Evolutionary conservation across 805 yeast species (phyloP).

Genomic region (Candida ascalaphidarum): DNA sequence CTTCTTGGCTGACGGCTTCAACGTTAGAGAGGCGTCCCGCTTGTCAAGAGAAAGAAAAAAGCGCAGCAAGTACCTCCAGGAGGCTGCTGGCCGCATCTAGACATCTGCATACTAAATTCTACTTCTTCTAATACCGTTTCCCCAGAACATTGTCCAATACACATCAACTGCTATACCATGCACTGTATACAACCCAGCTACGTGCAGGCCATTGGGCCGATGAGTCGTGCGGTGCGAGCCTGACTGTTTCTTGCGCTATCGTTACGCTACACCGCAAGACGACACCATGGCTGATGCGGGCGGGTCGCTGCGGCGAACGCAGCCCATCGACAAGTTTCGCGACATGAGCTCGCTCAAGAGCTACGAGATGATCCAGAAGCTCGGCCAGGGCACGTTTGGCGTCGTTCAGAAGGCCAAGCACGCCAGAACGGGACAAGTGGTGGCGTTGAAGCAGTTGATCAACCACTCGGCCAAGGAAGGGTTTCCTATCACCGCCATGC

Average conservation of each 20-base stretch:
- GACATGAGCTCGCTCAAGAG: constrained; percentile 24
- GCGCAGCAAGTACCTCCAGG: constrained; percentile 2
- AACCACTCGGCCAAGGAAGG: constrained; percentile 71
- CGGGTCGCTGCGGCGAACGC: too few species aligned
- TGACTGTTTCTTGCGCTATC: too few species aligned
- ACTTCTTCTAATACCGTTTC: neutral
- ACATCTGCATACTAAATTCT: neutral
- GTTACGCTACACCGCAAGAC: too few species aligned
- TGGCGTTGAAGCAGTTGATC: constrained; percentile 84
- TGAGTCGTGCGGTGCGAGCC: too few species aligned
- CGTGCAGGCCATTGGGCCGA: too few species aligned
- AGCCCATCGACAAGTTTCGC: constrained; percentile 14
- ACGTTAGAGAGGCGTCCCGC: constrained; percentile 47
- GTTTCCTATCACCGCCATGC: constrained; percentile 89
- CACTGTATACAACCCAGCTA: neutral
- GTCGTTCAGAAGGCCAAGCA: constrained; percentile 76
- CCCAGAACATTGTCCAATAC: neutral
- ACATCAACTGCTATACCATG: neutral
- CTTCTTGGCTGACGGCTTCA: constrained; percentile 77
- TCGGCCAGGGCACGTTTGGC: constrained; percentile 43
- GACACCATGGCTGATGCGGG: too few species aligned
- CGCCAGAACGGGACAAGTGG: constrained; percentile 45
- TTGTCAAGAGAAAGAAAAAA: constrained; percentile 29
- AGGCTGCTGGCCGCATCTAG: neutral
- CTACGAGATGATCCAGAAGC: constrained; percentile 25